Percentiles rank a stretch among this genome's conserved stretches.
Evolutionary conservation across 257 asterid genomes (phyloP).

Genomic region (Solanum appendiculatum): DNA sequence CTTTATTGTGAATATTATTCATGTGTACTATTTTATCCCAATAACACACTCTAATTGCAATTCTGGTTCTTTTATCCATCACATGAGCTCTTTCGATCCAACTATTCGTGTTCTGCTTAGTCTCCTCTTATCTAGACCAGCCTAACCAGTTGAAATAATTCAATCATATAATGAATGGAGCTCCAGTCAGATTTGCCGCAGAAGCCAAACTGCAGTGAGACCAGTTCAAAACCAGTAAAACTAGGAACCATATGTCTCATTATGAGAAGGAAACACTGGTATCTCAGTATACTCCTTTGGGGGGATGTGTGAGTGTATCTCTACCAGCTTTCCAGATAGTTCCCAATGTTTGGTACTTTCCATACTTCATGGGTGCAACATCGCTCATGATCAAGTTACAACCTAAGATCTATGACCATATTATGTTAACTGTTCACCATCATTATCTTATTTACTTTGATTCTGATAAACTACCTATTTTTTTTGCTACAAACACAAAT

Average conservation of each 20-base stretch:
- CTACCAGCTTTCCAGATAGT: no score
- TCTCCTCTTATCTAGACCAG: no score
- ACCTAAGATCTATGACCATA: no score
- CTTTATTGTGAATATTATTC: neutral
- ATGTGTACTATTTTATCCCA: neutral
- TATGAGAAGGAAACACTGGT: neutral
- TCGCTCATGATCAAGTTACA: no score
- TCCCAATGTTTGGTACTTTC: no score
- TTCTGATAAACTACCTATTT: no score
- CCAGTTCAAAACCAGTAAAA: neutral
- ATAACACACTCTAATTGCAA: neutral
- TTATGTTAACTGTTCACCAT: no score
- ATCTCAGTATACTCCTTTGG: rapidly evolving
- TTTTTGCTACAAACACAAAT: neutral
- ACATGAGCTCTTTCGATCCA: neutral
- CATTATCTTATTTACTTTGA: no score
- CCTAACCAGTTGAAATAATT: no score
- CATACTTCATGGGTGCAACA: no score
- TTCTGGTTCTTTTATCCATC: neutral
- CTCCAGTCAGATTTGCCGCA: neutral
- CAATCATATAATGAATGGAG: neutral
- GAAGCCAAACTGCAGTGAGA: neutral
- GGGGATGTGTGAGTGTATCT: neutral
- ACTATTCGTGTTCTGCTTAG: neutral
- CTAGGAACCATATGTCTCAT: neutral